A percentile compares a stretch with the other conserved stretches of the same genome.
phyloP scores from a whole-genome alignment of 345 rosid genomes.

The Lepidium aucheri region DNA sequence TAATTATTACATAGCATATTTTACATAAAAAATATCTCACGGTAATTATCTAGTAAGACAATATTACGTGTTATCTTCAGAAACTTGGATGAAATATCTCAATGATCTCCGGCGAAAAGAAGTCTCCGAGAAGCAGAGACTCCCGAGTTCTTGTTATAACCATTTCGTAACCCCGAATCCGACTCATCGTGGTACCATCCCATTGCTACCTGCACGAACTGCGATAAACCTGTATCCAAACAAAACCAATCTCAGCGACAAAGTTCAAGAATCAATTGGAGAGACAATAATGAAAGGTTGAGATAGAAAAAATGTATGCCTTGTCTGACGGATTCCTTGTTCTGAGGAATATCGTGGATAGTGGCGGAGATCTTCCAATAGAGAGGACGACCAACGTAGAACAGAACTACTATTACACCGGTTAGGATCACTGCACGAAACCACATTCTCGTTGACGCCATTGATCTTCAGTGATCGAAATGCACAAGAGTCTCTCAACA shows the following conservation, averaged over 20 bases:
- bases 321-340: constrained; percentile 76
- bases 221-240: constrained; percentile 50
- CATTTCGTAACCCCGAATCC: constrained; percentile 35
- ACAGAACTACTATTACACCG: constrained; percentile 34
- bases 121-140: constrained; percentile 31
- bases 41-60: too few relatives aligned
- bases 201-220: constrained; percentile 61
- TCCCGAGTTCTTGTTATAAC: constrained; percentile 14
- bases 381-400: constrained; percentile 77
- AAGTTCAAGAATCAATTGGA: neutral
- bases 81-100: neutral
- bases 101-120: constrained; percentile 19
- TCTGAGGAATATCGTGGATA: constrained; percentile 73
- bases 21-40: too few relatives aligned
- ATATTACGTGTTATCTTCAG: neutral
- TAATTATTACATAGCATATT: too few relatives aligned
- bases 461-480: constrained; percentile 13
- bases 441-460: constrained; percentile 36
- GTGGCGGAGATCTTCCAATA: constrained; percentile 96
- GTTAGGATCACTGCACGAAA: constrained; percentile 34
- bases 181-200: constrained; percentile 78
- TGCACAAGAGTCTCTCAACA: neutral
- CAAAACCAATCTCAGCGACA: neutral
- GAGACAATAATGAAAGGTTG: neutral
- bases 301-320: constrained; percentile 17